Evolutionary conservation across 257 asterid genomes (phyloP).

Genomic region (Fraxinus cuspidata): DNA sequence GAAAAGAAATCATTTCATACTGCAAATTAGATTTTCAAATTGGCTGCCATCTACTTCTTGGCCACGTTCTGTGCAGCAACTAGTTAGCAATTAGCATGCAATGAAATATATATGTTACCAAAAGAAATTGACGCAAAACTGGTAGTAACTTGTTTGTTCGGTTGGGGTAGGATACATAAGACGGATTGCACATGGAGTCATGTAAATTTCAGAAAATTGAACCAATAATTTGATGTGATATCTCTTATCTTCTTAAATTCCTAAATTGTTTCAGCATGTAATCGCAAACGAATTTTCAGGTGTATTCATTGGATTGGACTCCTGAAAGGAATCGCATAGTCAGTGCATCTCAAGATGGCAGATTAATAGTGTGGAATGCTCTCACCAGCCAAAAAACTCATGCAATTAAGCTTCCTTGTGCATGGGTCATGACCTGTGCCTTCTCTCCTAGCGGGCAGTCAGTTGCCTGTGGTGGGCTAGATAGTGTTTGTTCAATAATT

Average conservation of each 20-base stretch:
- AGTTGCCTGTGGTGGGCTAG: slow-evolving; percentile 97
- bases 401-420: slow-evolving; percentile 90
- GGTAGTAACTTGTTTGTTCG: neutral
- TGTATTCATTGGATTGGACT: slow-evolving; percentile 97
- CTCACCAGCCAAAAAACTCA: slow-evolving; percentile 98
- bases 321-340: slow-evolving; percentile 93
- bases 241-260: neutral
- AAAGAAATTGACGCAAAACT: slow-evolving; percentile 4
- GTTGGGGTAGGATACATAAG: neutral
- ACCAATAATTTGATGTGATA: neutral
- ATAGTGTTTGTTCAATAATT: slow-evolving; percentile 91
- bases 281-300: slow-evolving; percentile 47
- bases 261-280: neutral
- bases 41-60: neutral
- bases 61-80: neutral
- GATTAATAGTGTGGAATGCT: slow-evolving; percentile 97
- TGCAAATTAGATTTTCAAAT: neutral
- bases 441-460: slow-evolving; percentile 92
- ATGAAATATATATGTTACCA: slow-evolving; percentile 6
- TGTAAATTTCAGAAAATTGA: neutral
- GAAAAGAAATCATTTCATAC: neutral
- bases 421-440: slow-evolving; percentile 99
- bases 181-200: neutral
- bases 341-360: slow-evolving; percentile 98
- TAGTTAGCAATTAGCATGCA: neutral